Percentiles rank a stretch among this genome's conserved stretches.
phyloP scores from a whole-genome alignment of 2,329 filamentous ascomycete species.

The Claviceps sp. region DNA sequence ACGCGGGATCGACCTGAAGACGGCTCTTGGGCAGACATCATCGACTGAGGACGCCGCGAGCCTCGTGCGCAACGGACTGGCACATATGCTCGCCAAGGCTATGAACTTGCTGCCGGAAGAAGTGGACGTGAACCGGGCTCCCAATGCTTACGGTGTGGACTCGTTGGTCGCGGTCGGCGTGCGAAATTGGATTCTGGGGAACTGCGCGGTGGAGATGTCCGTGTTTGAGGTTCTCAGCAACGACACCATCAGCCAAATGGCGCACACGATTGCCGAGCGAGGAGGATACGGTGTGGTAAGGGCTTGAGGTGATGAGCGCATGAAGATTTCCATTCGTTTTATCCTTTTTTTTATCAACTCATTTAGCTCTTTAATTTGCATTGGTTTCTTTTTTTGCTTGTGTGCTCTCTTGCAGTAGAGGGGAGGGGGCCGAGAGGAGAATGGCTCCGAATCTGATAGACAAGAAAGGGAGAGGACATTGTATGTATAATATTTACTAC shows the following conservation, averaged over 20 bases:
- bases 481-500: too few relatives aligned
- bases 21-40: conserved; percentile 18
- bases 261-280: conserved; percentile 21
- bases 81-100: conserved; percentile 27
- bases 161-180: conserved; percentile 38
- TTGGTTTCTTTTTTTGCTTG: too few relatives aligned
- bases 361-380: neutral
- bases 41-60: conserved; percentile 16
- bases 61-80: conserved; percentile 24
- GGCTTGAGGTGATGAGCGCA: neutral
- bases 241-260: conserved; percentile 25
- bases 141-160: conserved; percentile 36
- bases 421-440: too few relatives aligned
- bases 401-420: too few relatives aligned
- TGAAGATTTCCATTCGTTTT: neutral
- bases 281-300: conserved; percentile 15
- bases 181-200: conserved; percentile 35
- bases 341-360: neutral
- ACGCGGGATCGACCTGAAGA: conserved; percentile 16
- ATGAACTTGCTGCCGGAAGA: conserved; percentile 32
- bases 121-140: conserved; percentile 27
- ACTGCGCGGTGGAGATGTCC: conserved; percentile 29
- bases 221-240: conserved; percentile 35
- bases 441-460: too few relatives aligned
- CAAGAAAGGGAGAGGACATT: too few relatives aligned